phyloP scores from a whole-genome alignment of 495 filamentous ascomycete genomes.

The Cryomyces minteri region DNA sequence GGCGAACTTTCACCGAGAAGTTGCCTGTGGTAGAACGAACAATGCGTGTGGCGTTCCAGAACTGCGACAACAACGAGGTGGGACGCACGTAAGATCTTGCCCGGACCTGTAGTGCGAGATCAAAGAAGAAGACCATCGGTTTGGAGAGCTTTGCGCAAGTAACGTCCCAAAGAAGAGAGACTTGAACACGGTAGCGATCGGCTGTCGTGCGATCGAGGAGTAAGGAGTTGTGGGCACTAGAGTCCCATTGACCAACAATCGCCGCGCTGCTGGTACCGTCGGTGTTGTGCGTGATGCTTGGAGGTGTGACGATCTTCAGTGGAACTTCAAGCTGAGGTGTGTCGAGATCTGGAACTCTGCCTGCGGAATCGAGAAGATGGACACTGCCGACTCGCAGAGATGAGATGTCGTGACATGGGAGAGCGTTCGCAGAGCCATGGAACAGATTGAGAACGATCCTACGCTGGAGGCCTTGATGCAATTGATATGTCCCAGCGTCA shows the following conservation, averaged over 20 bases:
- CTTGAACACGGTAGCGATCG: slow-evolving; percentile 80
- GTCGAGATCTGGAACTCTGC: slow-evolving; percentile 64
- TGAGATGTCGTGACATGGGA: slow-evolving; percentile 71
- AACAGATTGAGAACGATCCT: slow-evolving; percentile 71
- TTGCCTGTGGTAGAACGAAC: slow-evolving; percentile 72
- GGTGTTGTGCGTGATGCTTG: slow-evolving; percentile 58
- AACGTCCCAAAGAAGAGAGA: slow-evolving; percentile 71
- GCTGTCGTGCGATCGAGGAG: slow-evolving; percentile 77
- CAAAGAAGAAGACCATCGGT: slow-evolving; percentile 68
- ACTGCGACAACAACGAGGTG: slow-evolving; percentile 64
- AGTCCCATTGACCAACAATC: slow-evolving; percentile 86
- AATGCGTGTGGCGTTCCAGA: slow-evolving; percentile 63
- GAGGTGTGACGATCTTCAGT: slow-evolving; percentile 56
- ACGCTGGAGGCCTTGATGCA: slow-evolving; percentile 89
- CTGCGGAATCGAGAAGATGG: slow-evolving; percentile 63
- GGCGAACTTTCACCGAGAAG: slow-evolving; percentile 71
- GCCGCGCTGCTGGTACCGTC: slow-evolving; percentile 85
- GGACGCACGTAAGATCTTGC: slow-evolving; percentile 70
- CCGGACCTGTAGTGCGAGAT: slow-evolving; percentile 63
- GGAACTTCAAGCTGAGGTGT: slow-evolving; percentile 52
- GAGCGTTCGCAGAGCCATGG: slow-evolving; percentile 70
- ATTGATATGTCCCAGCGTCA: slow-evolving; percentile 75
- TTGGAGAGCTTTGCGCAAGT: slow-evolving; percentile 57
- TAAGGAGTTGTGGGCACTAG: slow-evolving; percentile 74
- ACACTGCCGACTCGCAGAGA: slow-evolving; percentile 61